Base-by-base conservation (phyloP, 2,329 filamentous ascomycete species). In the Talaromyces sp. region DNA sequence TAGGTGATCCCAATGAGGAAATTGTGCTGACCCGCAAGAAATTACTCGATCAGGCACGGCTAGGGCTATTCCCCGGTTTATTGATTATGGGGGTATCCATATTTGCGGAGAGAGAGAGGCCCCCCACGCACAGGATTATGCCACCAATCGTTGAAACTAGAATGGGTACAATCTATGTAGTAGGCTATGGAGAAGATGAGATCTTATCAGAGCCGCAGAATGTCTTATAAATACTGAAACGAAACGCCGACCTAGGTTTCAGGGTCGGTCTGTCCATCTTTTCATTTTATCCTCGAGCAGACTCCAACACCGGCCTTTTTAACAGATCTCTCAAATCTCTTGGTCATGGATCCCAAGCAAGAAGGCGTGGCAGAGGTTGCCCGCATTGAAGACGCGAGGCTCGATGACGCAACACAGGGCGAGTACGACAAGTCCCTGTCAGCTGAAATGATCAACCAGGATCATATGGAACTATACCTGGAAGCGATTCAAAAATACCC, bases 401-500 rank as follows among this genome's bases (percentile, higher is more conserved):
- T 47, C 19, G 47, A 50, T 50, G 47, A 50, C 13, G 22, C 5
- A 4, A 31, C 47, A 16, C 47, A 16, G 7, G 47, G 13, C 22
- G 47, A 50, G 22, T 50, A 50, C 24, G 47, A 50, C 47, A 50
- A 50, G 22, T 7, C 47, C 47, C 16, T 50, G 47, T 50, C 47
- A 24, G 47, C 47, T 16, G 47, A 50, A 14, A 64, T 64, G 54
- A 60, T 64, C 43, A 58, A 64, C 24, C 54, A 64, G 33, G 43
- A 58, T n/a, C 62, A 63, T 41, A 39, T 22, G 9, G 62, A 50
- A 41, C n/a, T 63, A 37, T 63, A 59, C n/a, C 24, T 63, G 33
- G 62, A 63, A 47, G 62, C 62, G 13, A 63, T 63, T 52, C 52
- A 39, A 24, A 63, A 14, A 47, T 63, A 63, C n/a, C 62, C 62